Evolutionary conservation across 352 stramenopile genomes (phyloP), one percentile per base, ranked within the genome.

Genomic region (Pythium folliculosum): DNA sequence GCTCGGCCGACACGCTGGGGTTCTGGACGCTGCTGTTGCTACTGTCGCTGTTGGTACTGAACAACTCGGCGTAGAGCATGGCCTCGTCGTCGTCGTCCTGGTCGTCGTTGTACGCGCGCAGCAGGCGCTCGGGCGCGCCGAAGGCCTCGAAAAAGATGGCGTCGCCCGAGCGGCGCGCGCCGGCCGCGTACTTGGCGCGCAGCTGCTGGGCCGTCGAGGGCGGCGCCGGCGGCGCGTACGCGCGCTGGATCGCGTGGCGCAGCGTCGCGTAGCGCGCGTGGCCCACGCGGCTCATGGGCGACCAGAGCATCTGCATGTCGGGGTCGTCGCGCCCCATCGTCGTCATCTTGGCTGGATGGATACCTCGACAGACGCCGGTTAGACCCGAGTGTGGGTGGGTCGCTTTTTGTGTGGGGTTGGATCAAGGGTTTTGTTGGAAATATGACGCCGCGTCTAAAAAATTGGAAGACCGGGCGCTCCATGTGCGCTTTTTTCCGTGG

Each of bases 91-190:
- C 37, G 37, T 43, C 37, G 27, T 60, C 54, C 27, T 32, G 27
- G 51, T 71, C 60, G 40, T 62, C 25, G 59, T 65, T 49, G 69
- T 67, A 0, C 72, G 67, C 25, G 55, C 70, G 56, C 52, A 79
- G 55, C 10, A 90, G 72, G 48, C 83, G 70, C 27, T 88, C 80
- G n/a, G 69, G 47, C 49, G 69, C 74, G 30, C 82, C 84, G 53
- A 92, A 92, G 45, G 82, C 62, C 60, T 87, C 66, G 53, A 82
- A 88, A 72, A 92, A 92, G 30, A 91, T 80, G 21, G 89, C 70
- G 40, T 92, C 77, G 21, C 69, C 63, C 19, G 73, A 83, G 16
- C 84, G 53, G 8, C 70, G 58, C 22, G 82, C 74, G 17, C 81
- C 84, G 50, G 71, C 54, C 23, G 75, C 62, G 40, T 90, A 86